Evolutionary conservation across 306 rosid species (phyloP), one percentile per base, ranked within the genome.

Genomic region (Crotalaria pallida): DNA sequence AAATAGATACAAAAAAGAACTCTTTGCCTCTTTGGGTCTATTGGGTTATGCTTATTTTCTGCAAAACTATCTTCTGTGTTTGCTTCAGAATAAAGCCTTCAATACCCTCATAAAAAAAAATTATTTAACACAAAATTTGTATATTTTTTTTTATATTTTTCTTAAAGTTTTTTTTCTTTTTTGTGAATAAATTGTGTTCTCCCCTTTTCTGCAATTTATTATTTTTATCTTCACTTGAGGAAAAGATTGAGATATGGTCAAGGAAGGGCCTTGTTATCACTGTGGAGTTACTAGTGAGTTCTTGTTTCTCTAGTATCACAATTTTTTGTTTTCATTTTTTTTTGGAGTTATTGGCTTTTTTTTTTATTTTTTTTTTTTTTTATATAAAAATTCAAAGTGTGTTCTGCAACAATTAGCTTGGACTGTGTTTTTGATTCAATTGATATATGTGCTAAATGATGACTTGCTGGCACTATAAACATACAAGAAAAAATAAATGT

Each of bases 271-370:
- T 84, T 91, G 99, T 87, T 78, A 81, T 94, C 99, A 94, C 97
- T 94, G 99, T 91, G 97, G 99, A 88, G 99, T 94, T 83, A 81
- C 97, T 72, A 94, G 99, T 94, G 99, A 91, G 99, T 91, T 84
- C 82, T 87, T 90, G 94, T 91, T 83, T 77, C 95, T 83, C 90
- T 90, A 74, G 63, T 67, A 36, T 68, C n/a, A 31, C 65, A 66
- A 11, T 64, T 60, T 73, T 63, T 64, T n/a, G 24, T 33, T 11
- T 65, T 26, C 59, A 63, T 19, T 65, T 21, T 47, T 56, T 49
- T 48, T 2, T 11, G 10, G 79, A 60, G 65, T 41, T 72, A 10
- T 75, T 73, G 81, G 68, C 51, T 67, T 40, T 56, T 67, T 29
- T 31, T 49, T 29, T 27, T 44, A 49, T 58, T 36, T 62, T 56